Evolutionary conservation across 2,329 filamentous ascomycete species (phyloP).

Genomic region (Trichoderma cornu-damae): DNA sequence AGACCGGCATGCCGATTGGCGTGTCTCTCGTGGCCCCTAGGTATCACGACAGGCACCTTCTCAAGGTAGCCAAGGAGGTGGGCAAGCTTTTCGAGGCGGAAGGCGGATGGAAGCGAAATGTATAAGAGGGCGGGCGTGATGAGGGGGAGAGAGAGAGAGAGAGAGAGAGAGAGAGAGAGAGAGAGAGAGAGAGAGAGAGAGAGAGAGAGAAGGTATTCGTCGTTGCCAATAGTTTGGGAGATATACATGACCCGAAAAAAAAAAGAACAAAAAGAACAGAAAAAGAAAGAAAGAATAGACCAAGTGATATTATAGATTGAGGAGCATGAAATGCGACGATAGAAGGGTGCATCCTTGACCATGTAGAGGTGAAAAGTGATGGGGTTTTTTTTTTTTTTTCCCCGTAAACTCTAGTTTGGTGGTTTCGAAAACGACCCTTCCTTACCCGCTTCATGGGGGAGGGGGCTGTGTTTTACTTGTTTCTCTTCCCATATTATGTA

Average conservation of each 20-base stretch:
- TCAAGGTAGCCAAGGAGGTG: slow-evolving; percentile 38
- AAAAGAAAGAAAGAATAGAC: too few relatives aligned
- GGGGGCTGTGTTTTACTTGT: too few relatives aligned
- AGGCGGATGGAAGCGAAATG: slow-evolving; percentile 27
- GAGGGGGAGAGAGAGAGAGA: background rate
- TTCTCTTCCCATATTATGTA: slow-evolving; percentile 5
- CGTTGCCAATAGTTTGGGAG: too few relatives aligned
- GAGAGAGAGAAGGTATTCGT: background rate
- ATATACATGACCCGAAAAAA: too few relatives aligned
- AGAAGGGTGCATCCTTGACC: background rate
- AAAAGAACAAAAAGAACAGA: too few relatives aligned
- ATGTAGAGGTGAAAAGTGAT: background rate
- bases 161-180: background rate
- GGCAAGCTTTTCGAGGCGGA: slow-evolving; percentile 33
- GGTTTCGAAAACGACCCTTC: background rate
- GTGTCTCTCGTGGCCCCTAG: slow-evolving; percentile 47
- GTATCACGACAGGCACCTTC: slow-evolving; percentile 42
- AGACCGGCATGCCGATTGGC: slow-evolving; percentile 53
- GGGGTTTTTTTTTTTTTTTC: too few relatives aligned
- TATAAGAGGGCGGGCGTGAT: background rate
- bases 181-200: background rate
- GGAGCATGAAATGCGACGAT: background rate
- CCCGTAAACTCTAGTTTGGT: slow-evolving; percentile 7
- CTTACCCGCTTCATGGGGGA: slow-evolving; percentile 6
- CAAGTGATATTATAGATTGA: too few relatives aligned